Evolutionary conservation across 1,139 yeast genomes (phyloP), one percentile per base, ranked within the genome.

Genomic region (Geotrichum candidum): DNA sequence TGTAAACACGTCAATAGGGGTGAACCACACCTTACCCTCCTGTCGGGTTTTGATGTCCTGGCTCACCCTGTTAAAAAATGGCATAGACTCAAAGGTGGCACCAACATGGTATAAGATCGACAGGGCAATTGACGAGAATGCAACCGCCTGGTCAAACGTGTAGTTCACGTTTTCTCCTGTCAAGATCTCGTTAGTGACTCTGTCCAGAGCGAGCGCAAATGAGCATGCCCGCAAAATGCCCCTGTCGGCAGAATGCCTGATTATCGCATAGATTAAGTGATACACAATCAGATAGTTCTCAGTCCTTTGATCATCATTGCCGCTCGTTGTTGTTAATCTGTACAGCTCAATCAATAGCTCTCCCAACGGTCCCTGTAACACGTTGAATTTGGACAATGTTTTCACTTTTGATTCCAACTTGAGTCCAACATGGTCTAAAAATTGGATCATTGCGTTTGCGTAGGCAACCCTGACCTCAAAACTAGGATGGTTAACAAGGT

Each of bases 401-500:
- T 53, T 58, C 23, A 51, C 9, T n/a, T 51, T 31, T 13, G 13
- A 18, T 29, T 57, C 60, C 10, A 38, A 31, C 15, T 61, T 64
- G 13, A 60, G 53, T 3, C 66, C 59, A 23, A 64, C 62, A 52
- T 63, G 55, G 23, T 64, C 56, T 55, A 72, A 54, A 53, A 67
- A 74, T 6, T 67, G 60, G 11, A 66, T 56, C 54, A 75, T 69
- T 3, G 72, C 67, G 9, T 61, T 54, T 9, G 70, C 65, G 58
- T 70, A 76, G 18, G 69, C 66, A 18, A 59, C 63, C 18, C 74
- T 65, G 15, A 74, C 69, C 13, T 66, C 67, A 25, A 64, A 56
- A n/a, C 65, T 65, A 10, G 67, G 68, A 58, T 68, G 67, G n/a
- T 67, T 61, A n/a, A 74, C 64, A 15, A 76, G 65, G 63, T 67